A percentile compares a stretch with the other conserved stretches of the same genome.
These are phyloP conservation scores for Malania oleifera DNA, from an alignment of 164 flowering plant species.

Conservation along the genomic window DNA sequence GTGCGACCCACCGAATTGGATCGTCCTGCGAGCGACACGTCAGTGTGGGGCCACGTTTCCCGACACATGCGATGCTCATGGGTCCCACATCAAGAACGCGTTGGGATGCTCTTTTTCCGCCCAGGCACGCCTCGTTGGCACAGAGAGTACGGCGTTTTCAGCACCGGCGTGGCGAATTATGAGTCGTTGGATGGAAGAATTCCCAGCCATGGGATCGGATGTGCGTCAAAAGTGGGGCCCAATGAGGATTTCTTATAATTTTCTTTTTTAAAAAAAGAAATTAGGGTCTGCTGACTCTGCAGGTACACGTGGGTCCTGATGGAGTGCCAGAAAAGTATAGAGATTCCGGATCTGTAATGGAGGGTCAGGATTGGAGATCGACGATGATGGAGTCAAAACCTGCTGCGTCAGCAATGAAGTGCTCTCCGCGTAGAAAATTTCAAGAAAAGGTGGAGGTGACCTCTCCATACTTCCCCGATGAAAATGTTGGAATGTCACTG, in stretches of 20 bases:
- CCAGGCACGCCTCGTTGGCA: slow-evolving; percentile 22
- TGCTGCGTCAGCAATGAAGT: slow-evolving; percentile 17
- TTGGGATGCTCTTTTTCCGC: slow-evolving; percentile 8
- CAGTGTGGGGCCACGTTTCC: slow-evolving; percentile 15
- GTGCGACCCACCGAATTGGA: slow-evolving; percentile 7
- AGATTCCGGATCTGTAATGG: slow-evolving; percentile 11
- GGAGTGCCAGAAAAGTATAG: slow-evolving; percentile 10
- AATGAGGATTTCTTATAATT: background rate
- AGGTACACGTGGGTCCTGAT: slow-evolving; percentile 18
- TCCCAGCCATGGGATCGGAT: too few relatives aligned
- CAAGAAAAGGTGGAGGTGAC: slow-evolving; percentile 10
- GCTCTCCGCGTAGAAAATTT: slow-evolving; percentile 23
- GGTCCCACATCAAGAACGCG: slow-evolving; percentile 16
- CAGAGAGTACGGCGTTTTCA: slow-evolving; percentile 4
- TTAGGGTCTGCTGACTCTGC: slow-evolving; percentile 1
- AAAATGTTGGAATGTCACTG: background rate
- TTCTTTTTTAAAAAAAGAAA: too few relatives aligned
- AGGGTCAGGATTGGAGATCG: slow-evolving; percentile 22
- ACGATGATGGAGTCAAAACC: slow-evolving; percentile 7
- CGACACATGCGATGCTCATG: slow-evolving; percentile 13
- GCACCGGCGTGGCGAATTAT: background rate
- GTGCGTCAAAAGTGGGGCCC: slow-evolving; percentile 1
- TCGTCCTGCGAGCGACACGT: slow-evolving; percentile 24
- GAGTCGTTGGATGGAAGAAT: background rate
- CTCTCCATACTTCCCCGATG: too few relatives aligned